Evolutionary conservation across 1,284 basidiomycete species (phyloP), one percentile per base, ranked within the genome.

Genomic region (Ustilago bromivora): DNA sequence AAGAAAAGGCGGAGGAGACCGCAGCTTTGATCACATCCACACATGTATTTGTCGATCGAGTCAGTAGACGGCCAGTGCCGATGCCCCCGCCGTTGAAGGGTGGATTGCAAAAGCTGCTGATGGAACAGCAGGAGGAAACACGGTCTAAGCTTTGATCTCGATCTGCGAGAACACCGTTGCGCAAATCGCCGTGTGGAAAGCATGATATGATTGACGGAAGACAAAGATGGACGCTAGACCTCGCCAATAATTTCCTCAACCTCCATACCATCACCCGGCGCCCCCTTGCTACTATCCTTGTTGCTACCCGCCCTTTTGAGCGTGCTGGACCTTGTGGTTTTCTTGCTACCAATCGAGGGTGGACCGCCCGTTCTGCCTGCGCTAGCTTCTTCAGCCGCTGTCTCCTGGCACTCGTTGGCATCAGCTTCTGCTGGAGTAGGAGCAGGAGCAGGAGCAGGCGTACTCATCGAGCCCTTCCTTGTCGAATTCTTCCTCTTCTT

Each of bases 11-110:
- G 10, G 46, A 36, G 32, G 28, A 62, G 15, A 11, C 57, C 17
- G 71, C 75, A 5, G 78, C 77, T 7, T 9, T 80, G 31, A 75
- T 73, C 57, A 67, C 70, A 2, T 60, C 71, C 2, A 81, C 80
- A 2, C 80, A 81, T 53, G 80, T 81, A 11, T 81, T 81, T 41
- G 80, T 81, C 6, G 71, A 81, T 49, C 28, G 80, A 4, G 7
- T 38, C 17, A 49, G 61, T 6, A 49, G 80, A 41, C 47, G 66
- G 17, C 80, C 80, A 1, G 72, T 72, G 3, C 23, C 32, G 1
- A 79, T 81, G 70, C 78, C 79, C 7, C 2, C 3, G 10, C 8
- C 32, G 28, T 13, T 80, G 35, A 51, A 58, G 17, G 51, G 23
- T 0, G 53, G 57, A 4, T 40, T 77, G 36, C 35, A 41, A 0